Evolutionary conservation across 2,329 filamentous ascomycete genomes (phyloP).

Genomic region (Paraphoma chrysanthemicola): DNA sequence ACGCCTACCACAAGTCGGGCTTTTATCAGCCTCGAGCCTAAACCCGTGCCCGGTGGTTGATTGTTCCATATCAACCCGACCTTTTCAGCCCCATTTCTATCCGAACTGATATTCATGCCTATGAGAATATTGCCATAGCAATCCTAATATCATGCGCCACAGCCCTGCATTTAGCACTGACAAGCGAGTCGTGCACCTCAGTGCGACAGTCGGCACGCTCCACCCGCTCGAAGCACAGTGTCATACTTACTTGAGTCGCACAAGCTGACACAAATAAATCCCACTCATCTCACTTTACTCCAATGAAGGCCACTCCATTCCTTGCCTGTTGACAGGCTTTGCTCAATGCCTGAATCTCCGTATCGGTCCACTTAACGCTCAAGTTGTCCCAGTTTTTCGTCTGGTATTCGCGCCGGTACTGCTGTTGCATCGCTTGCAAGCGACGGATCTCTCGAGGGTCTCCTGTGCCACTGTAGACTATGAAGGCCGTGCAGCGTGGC

Average conservation of each 20-base stretch:
- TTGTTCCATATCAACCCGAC: background rate
- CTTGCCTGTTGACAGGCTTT: conserved; percentile 63
- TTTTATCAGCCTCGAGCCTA: background rate
- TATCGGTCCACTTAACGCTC: conserved; percentile 69
- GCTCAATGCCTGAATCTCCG: conserved; percentile 66
- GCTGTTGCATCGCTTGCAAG: conserved; percentile 63
- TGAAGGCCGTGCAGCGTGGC: conserved; percentile 65
- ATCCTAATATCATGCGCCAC: conserved; percentile 17
- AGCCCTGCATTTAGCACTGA: conserved; percentile 5
- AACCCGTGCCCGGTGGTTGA: background rate
- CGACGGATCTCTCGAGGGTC: conserved; percentile 65
- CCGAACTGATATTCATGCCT: background rate
- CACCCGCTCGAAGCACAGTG: conserved; percentile 28
- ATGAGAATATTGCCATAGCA: background rate
- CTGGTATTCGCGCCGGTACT: conserved; percentile 64
- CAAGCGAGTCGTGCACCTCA: conserved; percentile 5
- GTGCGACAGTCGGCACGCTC: conserved; percentile 16
- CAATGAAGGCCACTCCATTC: conserved; percentile 65
- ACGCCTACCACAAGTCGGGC: conserved; percentile 1
- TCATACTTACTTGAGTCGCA: conserved; percentile 32
- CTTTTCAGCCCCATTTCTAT: background rate
- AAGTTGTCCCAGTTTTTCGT: conserved; percentile 69
- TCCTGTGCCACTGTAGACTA: conserved; percentile 70
- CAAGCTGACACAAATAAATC: conserved; percentile 36
- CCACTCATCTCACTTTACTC: conserved; percentile 58